Base-by-base conservation (phyloP, 441 rosid genomes). In the Mallotus japonicus region DNA sequence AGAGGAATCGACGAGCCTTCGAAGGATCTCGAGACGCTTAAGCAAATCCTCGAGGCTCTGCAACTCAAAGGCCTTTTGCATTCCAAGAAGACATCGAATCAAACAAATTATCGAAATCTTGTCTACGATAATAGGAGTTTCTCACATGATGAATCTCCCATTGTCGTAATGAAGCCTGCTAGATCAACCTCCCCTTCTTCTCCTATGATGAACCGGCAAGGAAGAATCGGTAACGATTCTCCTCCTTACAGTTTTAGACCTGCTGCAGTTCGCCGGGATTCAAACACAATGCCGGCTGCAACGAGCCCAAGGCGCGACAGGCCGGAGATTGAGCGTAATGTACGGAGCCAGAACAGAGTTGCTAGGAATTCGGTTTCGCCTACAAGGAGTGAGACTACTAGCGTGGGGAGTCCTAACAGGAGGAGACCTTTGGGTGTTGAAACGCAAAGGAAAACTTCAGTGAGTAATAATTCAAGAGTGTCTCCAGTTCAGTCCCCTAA, bases 11-110 rank as follows among this genome's bases (percentile, higher is more conserved):
- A 90, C 13, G 89, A 87, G 80, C 90, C 92, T 7, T 76, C 93
- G 0, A 88, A 77, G 78, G 97, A 95, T 90, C 92, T 91, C 12
- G 98, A 95, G 66, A 89, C 90, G 32, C 88, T 87, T 10, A 90
- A 92, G 79, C 98, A 91, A 62, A 86, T 95, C 79, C 95, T 92
- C 16, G 95, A 91, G 75, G 97, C 97, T 76, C 79, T 84, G 69
- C 96, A 88, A 72, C 97, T 92, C 37, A 95, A 92, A 83, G 99
- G 99, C 57, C 92, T 95, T 22, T 73, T 95, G 55, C 98, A 90
- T 78, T 79, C 89, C 28, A 84, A 76, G 50, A 83, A 74, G 59
- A 74, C 77, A 15, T 57, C 83, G 17, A 74, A 37, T 56, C 86
- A 75, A 57, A 53, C 55, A 8, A 77, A 73, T 73, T 78, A 68